Base-by-base conservation (phyloP, 306 rosid species). In the Rosa multiflora region DNA sequence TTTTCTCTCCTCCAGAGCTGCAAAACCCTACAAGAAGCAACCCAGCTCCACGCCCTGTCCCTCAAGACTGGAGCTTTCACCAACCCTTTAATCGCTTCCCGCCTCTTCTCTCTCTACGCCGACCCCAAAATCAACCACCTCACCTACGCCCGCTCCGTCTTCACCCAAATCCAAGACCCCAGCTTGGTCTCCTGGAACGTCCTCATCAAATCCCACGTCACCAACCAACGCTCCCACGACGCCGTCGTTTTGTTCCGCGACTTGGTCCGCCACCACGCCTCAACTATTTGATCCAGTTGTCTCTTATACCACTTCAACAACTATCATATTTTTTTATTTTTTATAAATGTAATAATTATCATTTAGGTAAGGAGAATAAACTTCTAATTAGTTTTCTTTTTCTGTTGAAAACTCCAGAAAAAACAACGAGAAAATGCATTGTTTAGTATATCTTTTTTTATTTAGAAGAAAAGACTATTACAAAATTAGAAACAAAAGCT, bases 41-140 rank as follows among this genome's bases (percentile, higher is more conserved):
- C 63, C 9, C 88, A 83, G 40, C 74, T 83, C 72, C 91, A 88
- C 59, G 87, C 90, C 26, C 32, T 81, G 23, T 84, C 84, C 70
- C 79, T 90, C 81, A 86, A 88, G 71, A 71, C 85, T 20, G 87
- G 89, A 56, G 74, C 53, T 67, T 81, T 90, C 66, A 75, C 79
- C 78, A 64, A 84, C 85, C 86, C 89, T 39, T 76, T 77, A 2
- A 43, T 77, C 0, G 76, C 86, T 76, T 85, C 90, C 18, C 86
- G 79, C 81, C 67, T 90, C 77, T 67, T 90, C 4, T 61, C 85
- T 42, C 90, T 88, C 74, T 88, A 90, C 80, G 81, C 87, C 11
- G 48, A 78, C 73, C 89, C 89, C 83, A 58, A 76, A 73, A 75
- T 83, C 82, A 88, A 88, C 84, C 53, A 86, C 63, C 86, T 90